phyloP scores from a whole-genome alignment of 148 eudicot species.

The Camellia granthamiana region DNA sequence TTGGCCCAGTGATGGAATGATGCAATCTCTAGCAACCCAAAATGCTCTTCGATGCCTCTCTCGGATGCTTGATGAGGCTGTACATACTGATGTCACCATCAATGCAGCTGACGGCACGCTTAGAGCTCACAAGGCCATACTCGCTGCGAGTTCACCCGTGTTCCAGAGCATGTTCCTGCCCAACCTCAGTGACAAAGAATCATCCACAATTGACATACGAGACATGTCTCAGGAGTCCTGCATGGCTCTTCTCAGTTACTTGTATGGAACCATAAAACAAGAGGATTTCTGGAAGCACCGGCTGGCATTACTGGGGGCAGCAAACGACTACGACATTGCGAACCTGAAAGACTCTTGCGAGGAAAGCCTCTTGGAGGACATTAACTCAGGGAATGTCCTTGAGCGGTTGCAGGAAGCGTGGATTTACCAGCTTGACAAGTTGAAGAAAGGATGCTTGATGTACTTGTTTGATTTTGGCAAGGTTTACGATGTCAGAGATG shows the following conservation, averaged over 20 bases:
- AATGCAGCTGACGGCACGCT: conserved; percentile 55
- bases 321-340: conserved; percentile 65
- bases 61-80: conserved; percentile 65
- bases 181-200: conserved; percentile 63
- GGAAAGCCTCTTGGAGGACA: conserved; percentile 78
- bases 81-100: conserved; percentile 71
- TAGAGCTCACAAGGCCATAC: conserved; percentile 71
- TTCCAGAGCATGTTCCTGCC: conserved; percentile 74
- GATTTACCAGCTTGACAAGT: conserved; percentile 60
- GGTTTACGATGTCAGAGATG: conserved; percentile 71
- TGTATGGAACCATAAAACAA: conserved; percentile 65
- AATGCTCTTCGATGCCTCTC: conserved; percentile 58
- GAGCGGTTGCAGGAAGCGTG: conserved; percentile 82
- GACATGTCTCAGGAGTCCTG: conserved; percentile 82
- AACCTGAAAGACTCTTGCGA: conserved; percentile 69
- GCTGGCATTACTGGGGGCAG: conserved; percentile 58
- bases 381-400: conserved; percentile 63
- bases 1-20: conserved; percentile 58
- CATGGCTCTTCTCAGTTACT: conserved; percentile 62
- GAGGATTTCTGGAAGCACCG: conserved; percentile 83
- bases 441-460: conserved; percentile 67
- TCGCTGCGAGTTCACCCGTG: conserved; percentile 73
- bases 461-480: conserved; percentile 83
- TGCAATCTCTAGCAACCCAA: conserved; percentile 46
- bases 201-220: conserved; percentile 64